Evolutionary conservation across 176 grass and related monocot species (phyloP), one percentile per base, ranked within the genome.

Genomic region (Panicum miliaceum): DNA sequence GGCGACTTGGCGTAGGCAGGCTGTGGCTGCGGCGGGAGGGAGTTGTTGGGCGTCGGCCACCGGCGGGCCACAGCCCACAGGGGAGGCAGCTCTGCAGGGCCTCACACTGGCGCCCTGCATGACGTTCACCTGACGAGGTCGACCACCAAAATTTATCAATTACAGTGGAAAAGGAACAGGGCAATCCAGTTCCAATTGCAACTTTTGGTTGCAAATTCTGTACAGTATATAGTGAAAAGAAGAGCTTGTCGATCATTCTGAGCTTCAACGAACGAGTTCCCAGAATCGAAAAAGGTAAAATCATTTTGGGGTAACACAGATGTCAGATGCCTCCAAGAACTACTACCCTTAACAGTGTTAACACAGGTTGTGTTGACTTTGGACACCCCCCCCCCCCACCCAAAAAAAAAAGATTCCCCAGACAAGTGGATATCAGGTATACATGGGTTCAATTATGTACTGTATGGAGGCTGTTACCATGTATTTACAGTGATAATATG

Each of bases 401-500:
- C n/a, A n/a, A n/a, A 7, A 64, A 22, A 35, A 20, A 36, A 10
- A 25, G 10, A 40, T 32, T 54, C 60, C 27, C 34, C 71, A 20
- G 45, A 15, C 20, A 4, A 27, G 23, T 3, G 3, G 23, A 20
- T 27, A 54, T 53, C 59, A 66, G 32, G 60, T 57, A 20, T 42
- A 26, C 20, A 14, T 22, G 27, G 7, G 9, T 38, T 57, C 16
- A 62, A 77, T 46, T 27, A 9, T 53, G 32, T 22, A 36, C 63
- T 40, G 22, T 12, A 4, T 40, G 72, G 23, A 48, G 56, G 37
- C 51, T 45, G 35, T 35, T 68, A 50, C 36, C 50, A 58, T 69
- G 68, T 85, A 85, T 85, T 89, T 89, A 73, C 82, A 89, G 23
- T 14, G 18, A 74, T 29, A 45, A 38, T 45, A 16, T 47, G 8